Conservation (phyloP, 352 stramenopile genomes). For the Pythium guiyangense region DNA sequence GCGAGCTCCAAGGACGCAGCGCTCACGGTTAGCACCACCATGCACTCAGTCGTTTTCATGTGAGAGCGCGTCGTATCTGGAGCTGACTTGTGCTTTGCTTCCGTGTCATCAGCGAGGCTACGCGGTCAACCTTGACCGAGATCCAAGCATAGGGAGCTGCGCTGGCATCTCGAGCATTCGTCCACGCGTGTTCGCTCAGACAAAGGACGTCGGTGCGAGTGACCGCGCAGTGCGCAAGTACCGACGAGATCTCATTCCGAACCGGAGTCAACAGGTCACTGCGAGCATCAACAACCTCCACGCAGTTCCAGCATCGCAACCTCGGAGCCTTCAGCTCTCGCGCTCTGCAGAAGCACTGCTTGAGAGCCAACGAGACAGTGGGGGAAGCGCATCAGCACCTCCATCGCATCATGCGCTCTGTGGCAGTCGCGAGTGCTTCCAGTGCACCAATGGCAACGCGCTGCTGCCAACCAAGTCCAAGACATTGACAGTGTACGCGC, state of each 20-base stretch:
- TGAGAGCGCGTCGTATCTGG: neutral
- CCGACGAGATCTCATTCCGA: constrained; percentile 54
- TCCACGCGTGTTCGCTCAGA: constrained; percentile 27
- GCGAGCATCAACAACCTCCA: constrained; percentile 30
- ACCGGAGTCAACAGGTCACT: constrained; percentile 45
- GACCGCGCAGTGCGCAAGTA: constrained; percentile 69
- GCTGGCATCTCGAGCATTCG: constrained; percentile 23
- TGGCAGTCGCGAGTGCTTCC: constrained; percentile 56
- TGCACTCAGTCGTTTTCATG: neutral
- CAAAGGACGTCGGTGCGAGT: constrained; percentile 46
- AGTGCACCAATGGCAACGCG: constrained; percentile 24
- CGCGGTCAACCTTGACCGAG: constrained; percentile 39
- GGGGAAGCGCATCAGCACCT: neutral
- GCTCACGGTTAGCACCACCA: constrained; percentile 29
- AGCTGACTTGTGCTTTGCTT: neutral
- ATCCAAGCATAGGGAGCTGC: constrained; percentile 9
- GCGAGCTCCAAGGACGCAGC: constrained; percentile 62
- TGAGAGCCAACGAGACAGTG: neutral
- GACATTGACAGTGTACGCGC: neutral
- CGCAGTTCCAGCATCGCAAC: neutral
- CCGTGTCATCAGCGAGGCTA: constrained; percentile 36
- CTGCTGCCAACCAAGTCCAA: neutral
- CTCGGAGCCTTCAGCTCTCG: constrained; percentile 17
- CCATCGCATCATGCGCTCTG: constrained; percentile 1
- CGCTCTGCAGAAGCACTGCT: constrained; percentile 14